Conservation (phyloP, 139 green algal genomes). For the Astrephomene gubernaculifera region DNA sequence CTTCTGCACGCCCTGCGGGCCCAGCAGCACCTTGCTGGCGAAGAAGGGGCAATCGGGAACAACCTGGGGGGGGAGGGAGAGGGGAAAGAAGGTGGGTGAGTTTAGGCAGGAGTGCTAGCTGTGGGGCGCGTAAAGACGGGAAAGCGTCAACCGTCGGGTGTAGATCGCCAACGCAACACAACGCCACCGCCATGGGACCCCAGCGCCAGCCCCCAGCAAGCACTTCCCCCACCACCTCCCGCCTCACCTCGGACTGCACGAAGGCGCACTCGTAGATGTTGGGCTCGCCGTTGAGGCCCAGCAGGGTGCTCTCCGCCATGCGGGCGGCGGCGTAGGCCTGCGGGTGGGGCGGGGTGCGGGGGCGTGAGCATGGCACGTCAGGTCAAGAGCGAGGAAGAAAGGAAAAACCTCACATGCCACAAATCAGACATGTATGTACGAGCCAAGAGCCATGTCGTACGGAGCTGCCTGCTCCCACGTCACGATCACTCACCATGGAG, state of each 20-base stretch:
- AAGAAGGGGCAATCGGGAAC: constrained; percentile 56
- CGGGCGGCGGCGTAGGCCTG: constrained; percentile 87
- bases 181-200: neutral
- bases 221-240: neutral
- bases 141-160: too few relatives aligned
- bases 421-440: too few relatives aligned
- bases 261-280: constrained; percentile 81
- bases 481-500: constrained; percentile 84
- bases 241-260: constrained; percentile 69
- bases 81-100: too few relatives aligned
- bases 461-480: too few relatives aligned
- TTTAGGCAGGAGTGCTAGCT: neutral
- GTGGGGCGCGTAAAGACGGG: neutral
- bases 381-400: too few relatives aligned
- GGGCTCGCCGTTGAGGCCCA: constrained; percentile 79
- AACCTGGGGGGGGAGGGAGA: constrained; percentile 35
- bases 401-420: too few relatives aligned
- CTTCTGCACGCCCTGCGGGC: constrained; percentile 75
- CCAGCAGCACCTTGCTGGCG: constrained; percentile 76
- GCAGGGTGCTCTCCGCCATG: constrained; percentile 84
- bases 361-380: too few relatives aligned
- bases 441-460: too few relatives aligned
- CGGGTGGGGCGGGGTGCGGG: too few relatives aligned
- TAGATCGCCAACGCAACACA: too few relatives aligned
- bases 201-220: neutral